Evolutionary conservation across 2,329 filamentous ascomycete genomes (phyloP).

Genomic region (Colletotrichum tropicale): DNA sequence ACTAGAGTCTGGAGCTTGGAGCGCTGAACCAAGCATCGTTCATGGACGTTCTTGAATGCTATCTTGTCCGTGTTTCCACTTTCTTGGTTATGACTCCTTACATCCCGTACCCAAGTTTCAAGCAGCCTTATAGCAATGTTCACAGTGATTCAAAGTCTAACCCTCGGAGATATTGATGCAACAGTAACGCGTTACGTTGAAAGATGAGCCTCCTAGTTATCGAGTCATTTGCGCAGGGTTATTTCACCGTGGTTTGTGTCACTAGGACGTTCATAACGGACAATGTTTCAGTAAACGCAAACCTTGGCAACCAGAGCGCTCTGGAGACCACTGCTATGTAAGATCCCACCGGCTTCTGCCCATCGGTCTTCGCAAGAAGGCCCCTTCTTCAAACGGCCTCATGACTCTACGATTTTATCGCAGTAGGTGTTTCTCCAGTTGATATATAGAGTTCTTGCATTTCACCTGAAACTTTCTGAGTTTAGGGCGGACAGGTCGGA

Average conservation of each 20-base stretch:
- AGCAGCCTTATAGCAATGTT: background rate
- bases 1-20: background rate
- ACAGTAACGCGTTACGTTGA: accelerated
- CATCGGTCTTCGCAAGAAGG: background rate
- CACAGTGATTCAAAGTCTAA: background rate
- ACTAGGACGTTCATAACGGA: background rate
- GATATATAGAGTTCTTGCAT: background rate
- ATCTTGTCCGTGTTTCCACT: too few species aligned
- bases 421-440: accelerated
- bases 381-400: background rate
- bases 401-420: background rate
- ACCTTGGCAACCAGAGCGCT: background rate
- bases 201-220: background rate
- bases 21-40: too few species aligned
- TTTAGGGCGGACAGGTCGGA: background rate
- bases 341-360: background rate
- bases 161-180: accelerated
- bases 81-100: too few species aligned
- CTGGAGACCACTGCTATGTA: background rate
- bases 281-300: background rate
- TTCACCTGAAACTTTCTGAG: background rate
- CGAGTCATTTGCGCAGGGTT: background rate
- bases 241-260: background rate
- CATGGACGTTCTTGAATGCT: too few species aligned
- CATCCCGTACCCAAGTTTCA: background rate